Evolutionary conservation across 306 rosid genomes (phyloP).

Genomic region (Clitoria ternatea): DNA sequence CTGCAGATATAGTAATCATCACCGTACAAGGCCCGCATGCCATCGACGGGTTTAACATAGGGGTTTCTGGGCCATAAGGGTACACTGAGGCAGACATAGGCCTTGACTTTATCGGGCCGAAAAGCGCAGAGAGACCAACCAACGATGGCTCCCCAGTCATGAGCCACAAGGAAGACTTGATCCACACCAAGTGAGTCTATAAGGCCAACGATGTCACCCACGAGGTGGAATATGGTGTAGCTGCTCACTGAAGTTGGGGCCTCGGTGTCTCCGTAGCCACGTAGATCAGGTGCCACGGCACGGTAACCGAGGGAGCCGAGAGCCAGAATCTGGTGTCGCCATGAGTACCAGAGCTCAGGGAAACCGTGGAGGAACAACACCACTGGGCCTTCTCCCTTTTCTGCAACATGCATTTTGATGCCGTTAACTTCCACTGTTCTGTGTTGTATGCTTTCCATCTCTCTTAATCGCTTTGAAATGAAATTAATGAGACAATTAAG

Average conservation of each 20-base stretch:
- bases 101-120: slow-evolving; percentile 25
- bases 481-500: too few relatives aligned
- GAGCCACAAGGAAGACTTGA: slow-evolving; percentile 29
- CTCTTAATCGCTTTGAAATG: too few relatives aligned
- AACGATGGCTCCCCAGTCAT: slow-evolving; percentile 34
- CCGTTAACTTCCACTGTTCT: slow-evolving; percentile 29
- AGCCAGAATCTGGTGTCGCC: slow-evolving; percentile 32
- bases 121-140: slow-evolving; percentile 38
- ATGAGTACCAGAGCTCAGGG: slow-evolving; percentile 39
- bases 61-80: slow-evolving; percentile 18
- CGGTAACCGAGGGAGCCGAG: slow-evolving; percentile 26
- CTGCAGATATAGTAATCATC: slow-evolving; percentile 39
- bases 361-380: slow-evolving; percentile 40
- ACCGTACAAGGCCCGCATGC: slow-evolving; percentile 7
- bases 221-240: slow-evolving; percentile 17
- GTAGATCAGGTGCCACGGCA: slow-evolving; percentile 33
- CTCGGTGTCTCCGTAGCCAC: slow-evolving; percentile 37
- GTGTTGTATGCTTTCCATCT: slow-evolving; percentile 23
- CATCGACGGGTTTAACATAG: background rate
- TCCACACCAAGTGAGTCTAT: slow-evolving; percentile 24
- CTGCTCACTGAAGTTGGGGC: background rate
- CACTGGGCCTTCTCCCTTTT: slow-evolving; percentile 31
- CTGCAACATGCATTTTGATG: slow-evolving; percentile 35
- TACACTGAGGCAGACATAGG: slow-evolving; percentile 34
- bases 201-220: slow-evolving; percentile 30